Evolutionary conservation across 345 rosid species (phyloP).

Genomic region (Boechera stricta): DNA sequence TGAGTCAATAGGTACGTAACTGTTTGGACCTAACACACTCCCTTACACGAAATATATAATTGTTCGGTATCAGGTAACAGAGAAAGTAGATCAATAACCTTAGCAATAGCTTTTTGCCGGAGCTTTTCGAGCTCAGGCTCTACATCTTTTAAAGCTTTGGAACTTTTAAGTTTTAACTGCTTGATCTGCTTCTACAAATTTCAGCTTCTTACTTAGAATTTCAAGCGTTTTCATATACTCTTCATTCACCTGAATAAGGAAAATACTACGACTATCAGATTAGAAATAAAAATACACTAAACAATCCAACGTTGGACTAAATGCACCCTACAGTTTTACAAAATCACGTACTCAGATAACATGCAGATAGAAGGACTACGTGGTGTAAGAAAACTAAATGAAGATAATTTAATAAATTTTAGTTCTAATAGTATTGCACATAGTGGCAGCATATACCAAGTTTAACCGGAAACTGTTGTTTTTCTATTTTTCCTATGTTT

Average conservation of each 20-base stretch:
- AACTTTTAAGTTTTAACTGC: conserved; percentile 58
- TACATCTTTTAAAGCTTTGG: conserved; percentile 95
- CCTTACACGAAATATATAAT: conserved; percentile 12
- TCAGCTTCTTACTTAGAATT: conserved; percentile 91
- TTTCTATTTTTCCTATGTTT: conserved; percentile 1
- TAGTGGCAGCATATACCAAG: conserved; percentile 13
- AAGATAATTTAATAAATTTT: background rate
- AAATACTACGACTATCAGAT: conserved; percentile 34
- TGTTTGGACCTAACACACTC: conserved; percentile 15
- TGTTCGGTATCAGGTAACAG: background rate
- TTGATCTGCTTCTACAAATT: conserved; percentile 77
- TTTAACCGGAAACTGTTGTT: conserved; percentile 12
- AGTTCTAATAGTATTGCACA: conserved; percentile 7
- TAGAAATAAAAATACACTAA: background rate
- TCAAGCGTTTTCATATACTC: conserved; percentile 91
- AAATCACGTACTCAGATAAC: conserved; percentile 4
- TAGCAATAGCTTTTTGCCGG: conserved; percentile 91
- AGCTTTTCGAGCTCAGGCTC: conserved; percentile 98
- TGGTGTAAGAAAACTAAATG: conserved; percentile 20
- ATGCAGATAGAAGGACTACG: background rate
- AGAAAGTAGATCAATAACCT: conserved; percentile 56
- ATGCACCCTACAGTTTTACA: conserved; percentile 24
- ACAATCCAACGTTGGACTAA: conserved; percentile 15
- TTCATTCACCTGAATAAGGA: conserved; percentile 78
- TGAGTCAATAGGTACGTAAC: conserved; percentile 12